Base-by-base conservation (phyloP, 495 filamentous ascomycete genomes). In the Penicillium odoratum region DNA sequence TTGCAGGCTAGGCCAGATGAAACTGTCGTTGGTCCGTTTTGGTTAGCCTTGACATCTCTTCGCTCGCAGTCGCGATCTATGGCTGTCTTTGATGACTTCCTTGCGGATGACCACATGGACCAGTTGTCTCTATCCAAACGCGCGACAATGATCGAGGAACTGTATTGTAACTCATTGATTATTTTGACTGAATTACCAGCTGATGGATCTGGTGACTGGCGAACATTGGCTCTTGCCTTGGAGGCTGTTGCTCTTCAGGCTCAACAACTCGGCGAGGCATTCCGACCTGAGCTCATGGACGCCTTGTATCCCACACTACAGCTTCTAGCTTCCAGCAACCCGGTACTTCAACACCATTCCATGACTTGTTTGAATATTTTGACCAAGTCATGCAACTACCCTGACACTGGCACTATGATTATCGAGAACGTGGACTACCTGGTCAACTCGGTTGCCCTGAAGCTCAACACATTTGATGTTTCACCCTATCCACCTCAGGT, bases 381-480 rank as follows among this genome's bases (percentile, higher is more conserved):
- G 30, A 87, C 94, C 8, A 66, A 69, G 7, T 76, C 88, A 0
- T 97, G 92, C 69, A 85, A 83, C 16, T 99, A 98, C 64, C 40
- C 64, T 0, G 85, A 80, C 62, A 85, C 92, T 9, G 87, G 87
- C 33, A 84, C 90, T 10, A 77, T 99, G 58, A 85, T 99, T 46
- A 81, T 97, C 47, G 87, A 91, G 31, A 99, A 99, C 60, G 92
- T 89, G 26, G 94, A 99, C 70, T 99, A 99, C 69, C 87, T 99
- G 73, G 87, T 97, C 48, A 98, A 97, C 67, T 89, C 93, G 0
- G 85, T 98, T 6, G 89, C 89, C 0, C 75, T 97, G 25, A 91
- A 93, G 56, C 79, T 99, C 29, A 97, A 96, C 60, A 91, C 85
- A 0, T 91, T 96, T 64, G 91, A 97, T 52, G 85, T 97, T 53